A percentile compares a stretch with the other conserved stretches of the same genome.
phyloP scores from a whole-genome alignment of 2,329 filamentous ascomycete genomes.

The Venturiaceae sp. region DNA sequence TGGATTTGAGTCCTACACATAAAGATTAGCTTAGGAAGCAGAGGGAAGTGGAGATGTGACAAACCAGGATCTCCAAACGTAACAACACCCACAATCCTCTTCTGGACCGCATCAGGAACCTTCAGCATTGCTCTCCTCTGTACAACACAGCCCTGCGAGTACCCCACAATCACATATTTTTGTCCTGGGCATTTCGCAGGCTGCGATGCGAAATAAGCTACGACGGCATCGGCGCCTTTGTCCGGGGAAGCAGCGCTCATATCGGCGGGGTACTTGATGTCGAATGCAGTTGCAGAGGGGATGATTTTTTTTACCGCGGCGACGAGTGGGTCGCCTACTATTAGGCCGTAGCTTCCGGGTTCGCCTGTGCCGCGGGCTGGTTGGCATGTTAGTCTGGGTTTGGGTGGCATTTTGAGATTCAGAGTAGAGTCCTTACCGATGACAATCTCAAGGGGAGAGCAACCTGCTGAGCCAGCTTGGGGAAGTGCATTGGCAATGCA shows the following conservation, averaged over 20 bases:
- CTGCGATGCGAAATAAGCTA: neutral
- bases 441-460: neutral
- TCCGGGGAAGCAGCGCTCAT: neutral
- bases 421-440: no score
- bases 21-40: no score
- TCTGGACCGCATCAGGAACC: neutral
- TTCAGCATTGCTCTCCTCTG: neutral
- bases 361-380: neutral
- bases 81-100: neutral
- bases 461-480: no score
- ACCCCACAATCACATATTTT: constrained; percentile 3
- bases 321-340: neutral
- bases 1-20: no score
- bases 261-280: neutral
- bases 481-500: no score
- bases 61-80: constrained; percentile 8
- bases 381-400: no score
- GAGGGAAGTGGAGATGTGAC: no score
- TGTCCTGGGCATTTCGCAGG: neutral
- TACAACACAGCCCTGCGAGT: constrained; percentile 5
- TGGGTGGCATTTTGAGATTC: no score
- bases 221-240: neutral
- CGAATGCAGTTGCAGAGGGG: neutral
- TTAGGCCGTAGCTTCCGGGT: neutral
- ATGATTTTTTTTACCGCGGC: neutral